Percentiles rank a stretch among this genome's conserved stretches.
phyloP scores from a whole-genome alignment of 768 basidiomycete genomes.

The Tricholoma terreum region DNA sequence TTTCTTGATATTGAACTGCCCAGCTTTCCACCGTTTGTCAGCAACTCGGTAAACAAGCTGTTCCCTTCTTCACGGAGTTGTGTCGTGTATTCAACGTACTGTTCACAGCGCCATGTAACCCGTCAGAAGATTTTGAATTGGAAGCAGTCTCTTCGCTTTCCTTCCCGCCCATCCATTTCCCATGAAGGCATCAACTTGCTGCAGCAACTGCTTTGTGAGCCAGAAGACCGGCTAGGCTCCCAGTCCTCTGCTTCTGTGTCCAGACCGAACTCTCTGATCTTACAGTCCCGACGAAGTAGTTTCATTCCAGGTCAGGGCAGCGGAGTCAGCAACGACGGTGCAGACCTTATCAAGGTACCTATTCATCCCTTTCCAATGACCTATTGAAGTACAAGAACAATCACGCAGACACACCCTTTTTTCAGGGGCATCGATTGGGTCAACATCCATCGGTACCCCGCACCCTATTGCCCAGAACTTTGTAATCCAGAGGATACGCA shows the following conservation, averaged over 20 bases:
- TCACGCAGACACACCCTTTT: slow-evolving; percentile 77
- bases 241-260: slow-evolving; percentile 64
- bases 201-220: slow-evolving; percentile 88
- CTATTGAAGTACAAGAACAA: slow-evolving; percentile 9
- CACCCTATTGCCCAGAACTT: slow-evolving; percentile 90
- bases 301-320: slow-evolving; percentile 52
- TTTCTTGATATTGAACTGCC: slow-evolving; percentile 8
- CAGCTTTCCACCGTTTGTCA: slow-evolving; percentile 94
- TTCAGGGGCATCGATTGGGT: slow-evolving; percentile 90
- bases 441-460: slow-evolving; percentile 76
- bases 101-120: slow-evolving; percentile 78
- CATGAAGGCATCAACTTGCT: slow-evolving; percentile 86
- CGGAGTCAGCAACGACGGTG: slow-evolving; percentile 71
- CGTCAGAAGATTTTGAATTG: slow-evolving; percentile 97
- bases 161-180: slow-evolving; percentile 76
- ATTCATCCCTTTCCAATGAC: slow-evolving; percentile 3
- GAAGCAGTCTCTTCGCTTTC: slow-evolving; percentile 86
- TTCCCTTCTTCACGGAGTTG: slow-evolving; percentile 1
- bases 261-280: slow-evolving; percentile 74
- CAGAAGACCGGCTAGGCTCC: slow-evolving; percentile 89
- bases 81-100: slow-evolving; percentile 13
- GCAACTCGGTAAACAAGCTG: slow-evolving; percentile 69
- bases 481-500: slow-evolving; percentile 80
- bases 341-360: slow-evolving; percentile 80
- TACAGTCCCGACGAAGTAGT: slow-evolving; percentile 71